phyloP scores from a whole-genome alignment of 2,329 filamentous ascomycete species.

The Botrytis medusae region DNA sequence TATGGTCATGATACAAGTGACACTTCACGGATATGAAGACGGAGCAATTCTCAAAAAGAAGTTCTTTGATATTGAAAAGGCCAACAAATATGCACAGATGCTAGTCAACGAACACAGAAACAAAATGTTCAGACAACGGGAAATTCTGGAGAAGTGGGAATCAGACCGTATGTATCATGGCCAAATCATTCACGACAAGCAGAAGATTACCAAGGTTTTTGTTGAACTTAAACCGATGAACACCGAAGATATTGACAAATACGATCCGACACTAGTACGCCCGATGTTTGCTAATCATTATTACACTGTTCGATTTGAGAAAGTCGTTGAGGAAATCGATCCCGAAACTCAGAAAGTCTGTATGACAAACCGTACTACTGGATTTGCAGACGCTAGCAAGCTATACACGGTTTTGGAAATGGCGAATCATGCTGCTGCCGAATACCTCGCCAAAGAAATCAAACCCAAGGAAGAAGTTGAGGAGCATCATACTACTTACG shows the following conservation, averaged over 20 bases:
- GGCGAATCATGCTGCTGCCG: conserved; percentile 29
- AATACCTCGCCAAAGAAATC: conserved; percentile 18
- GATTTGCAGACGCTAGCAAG: not conserved
- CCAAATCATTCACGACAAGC: not conserved
- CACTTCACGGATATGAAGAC: not conserved
- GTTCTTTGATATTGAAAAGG: conserved; percentile 15
- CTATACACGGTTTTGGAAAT: conserved; percentile 23
- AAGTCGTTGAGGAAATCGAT: not conserved
- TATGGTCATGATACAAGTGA: conserved; percentile 11
- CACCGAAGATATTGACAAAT: not conserved
- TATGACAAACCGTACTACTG: not conserved
- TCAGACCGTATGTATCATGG: not conserved
- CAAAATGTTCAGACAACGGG: not conserved
- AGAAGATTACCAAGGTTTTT: conserved; percentile 8
- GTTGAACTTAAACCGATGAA: not conserved
- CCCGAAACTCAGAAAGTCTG: not conserved
- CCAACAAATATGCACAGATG: conserved; percentile 19
- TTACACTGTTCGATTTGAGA: conserved; percentile 12
- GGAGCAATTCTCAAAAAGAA: not conserved
- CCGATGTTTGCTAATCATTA: not conserved
- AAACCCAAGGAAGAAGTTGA: conserved; percentile 24
- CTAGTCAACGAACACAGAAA: conserved; percentile 11
- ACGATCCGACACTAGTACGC: not conserved
- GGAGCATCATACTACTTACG: not conserved
- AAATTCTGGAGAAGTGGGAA: conserved; percentile 13